Conservation (phyloP, 2,329 filamentous ascomycete genomes). For the Arthroderma sp. region DNA sequence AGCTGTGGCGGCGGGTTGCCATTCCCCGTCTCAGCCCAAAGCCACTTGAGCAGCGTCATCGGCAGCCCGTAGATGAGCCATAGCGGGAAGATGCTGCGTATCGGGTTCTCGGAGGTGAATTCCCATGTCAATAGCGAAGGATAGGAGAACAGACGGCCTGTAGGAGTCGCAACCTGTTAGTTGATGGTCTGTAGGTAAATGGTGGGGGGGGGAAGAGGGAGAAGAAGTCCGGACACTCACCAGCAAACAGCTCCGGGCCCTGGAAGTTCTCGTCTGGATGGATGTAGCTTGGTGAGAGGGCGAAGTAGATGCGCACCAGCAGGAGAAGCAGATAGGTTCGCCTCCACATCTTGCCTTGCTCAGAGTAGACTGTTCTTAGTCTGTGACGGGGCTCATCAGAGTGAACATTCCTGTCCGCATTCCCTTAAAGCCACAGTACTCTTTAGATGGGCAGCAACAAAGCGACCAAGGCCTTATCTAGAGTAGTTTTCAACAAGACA, state of each 20-base stretch:
- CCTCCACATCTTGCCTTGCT: constrained; percentile 61
- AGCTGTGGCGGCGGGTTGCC: constrained; percentile 65
- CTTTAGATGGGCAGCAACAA: not conserved
- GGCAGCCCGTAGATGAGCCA: constrained; percentile 92
- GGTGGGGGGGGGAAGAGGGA: not conserved
- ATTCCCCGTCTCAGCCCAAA: constrained; percentile 73
- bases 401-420: not conserved
- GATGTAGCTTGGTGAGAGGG: constrained; percentile 86
- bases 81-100: constrained; percentile 91
- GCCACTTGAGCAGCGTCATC: constrained; percentile 83
- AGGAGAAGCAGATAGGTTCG: constrained; percentile 75
- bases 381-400: not conserved
- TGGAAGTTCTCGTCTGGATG: constrained; percentile 99
- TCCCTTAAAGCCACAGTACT: not conserved
- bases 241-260: constrained; percentile 91
- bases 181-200: too few relatives aligned
- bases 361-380: not conserved
- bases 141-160: constrained; percentile 86
- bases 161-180: not conserved
- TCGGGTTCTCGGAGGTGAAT: constrained; percentile 75
- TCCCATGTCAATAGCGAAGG: constrained; percentile 89
- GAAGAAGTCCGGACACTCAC: constrained; percentile 43
- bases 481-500: not conserved
- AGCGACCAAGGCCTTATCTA: not conserved
- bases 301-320: constrained; percentile 83